Evolutionary conservation across 257 asterid genomes (phyloP), one percentile per base, ranked within the genome.

Genomic region (Primulina eburnea): DNA sequence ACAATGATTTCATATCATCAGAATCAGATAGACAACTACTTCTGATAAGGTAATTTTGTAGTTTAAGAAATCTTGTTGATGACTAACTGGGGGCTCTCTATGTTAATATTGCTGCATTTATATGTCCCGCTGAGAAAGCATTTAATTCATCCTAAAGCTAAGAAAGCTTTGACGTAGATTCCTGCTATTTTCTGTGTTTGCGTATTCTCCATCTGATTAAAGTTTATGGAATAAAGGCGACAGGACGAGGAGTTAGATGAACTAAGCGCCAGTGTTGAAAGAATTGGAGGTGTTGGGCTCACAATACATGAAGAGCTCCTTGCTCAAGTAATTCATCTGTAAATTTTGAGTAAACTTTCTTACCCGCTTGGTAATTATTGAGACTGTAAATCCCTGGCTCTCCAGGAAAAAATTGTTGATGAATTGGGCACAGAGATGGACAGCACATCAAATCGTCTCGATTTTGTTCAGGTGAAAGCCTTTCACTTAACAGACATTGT

Each of bases 221-320:
- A 24, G 11, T 32, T 62, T 75, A 26, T 67, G 57, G 67, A 58
- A 16, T 75, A 66, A 84, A 89, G 96, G 86, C 90, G 83, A 62
- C 96, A 87, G 69, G 90, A 89, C 71, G 93, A 89, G 65, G 96
- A 89, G 77, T 83, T 89, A 52, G 96, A 89, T 71, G 97, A 87
- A 82, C 89, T 94, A 71, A 91, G 97, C 79, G 92, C 85, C 61
- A 91, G 96, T 62, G 95, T 91, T 47, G 89, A 83, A 76, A 86
- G 96, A 84, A 87, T 94, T 74, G 99, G 99, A 69, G 92, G 87
- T 21, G 96, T 94, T 76, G 96, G 99, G 75, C 97, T 91, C 64
- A 94, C 99, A 2, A 91, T 94, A 82, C 99, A 91, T 32, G 99
- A 94, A 71, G 99, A 94, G 82, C 95, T 94, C 73, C 91, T 82